Percentiles rank a stretch among this genome's conserved stretches.
phyloP scores from a whole-genome alignment of 1,284 basidiomycete genomes.

The Microbotryum scabiosae region DNA sequence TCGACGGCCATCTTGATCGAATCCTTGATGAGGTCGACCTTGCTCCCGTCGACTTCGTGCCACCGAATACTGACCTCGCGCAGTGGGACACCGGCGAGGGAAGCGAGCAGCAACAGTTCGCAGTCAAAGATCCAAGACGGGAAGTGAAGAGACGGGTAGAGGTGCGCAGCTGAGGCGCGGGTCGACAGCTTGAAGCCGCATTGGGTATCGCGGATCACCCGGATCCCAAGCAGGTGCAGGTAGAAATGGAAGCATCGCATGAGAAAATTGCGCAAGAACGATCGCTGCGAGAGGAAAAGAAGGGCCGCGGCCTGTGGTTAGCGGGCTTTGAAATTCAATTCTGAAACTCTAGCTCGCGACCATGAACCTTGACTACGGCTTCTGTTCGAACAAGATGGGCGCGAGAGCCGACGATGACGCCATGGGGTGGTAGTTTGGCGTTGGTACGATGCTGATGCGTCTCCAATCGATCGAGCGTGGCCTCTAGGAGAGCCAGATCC shows the following conservation, averaged over 20 bases:
- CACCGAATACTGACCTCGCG: constrained; percentile 79
- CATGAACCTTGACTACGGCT: constrained; percentile 78
- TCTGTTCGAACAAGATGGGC: constrained; percentile 85
- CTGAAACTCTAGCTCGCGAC: not conserved
- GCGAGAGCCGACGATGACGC: constrained; percentile 64
- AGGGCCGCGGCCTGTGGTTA: too few species aligned
- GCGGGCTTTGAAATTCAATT: too few species aligned
- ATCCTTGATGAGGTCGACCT: constrained; percentile 74
- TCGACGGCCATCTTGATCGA: constrained; percentile 82
- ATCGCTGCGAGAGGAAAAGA: constrained; percentile 51
- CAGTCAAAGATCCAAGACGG: constrained; percentile 83
- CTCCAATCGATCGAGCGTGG: constrained; percentile 56
- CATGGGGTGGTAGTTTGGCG: constrained; percentile 53
- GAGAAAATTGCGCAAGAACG: constrained; percentile 73
- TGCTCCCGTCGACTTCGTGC: constrained; percentile 86
- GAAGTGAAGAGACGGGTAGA: constrained; percentile 70
- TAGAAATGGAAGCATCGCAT: constrained; percentile 86
- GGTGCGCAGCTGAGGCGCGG: constrained; percentile 61
- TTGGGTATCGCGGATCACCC: constrained; percentile 78
- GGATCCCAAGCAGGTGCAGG: constrained; percentile 71
- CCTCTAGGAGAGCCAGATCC: constrained; percentile 66
- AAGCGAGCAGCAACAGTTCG: constrained; percentile 77
- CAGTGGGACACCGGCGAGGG: constrained; percentile 59
- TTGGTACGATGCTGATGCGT: constrained; percentile 36
- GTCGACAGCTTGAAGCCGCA: constrained; percentile 94